Conservation (phyloP, 768 basidiomycete genomes). For the Leccinum ochraceum region DNA sequence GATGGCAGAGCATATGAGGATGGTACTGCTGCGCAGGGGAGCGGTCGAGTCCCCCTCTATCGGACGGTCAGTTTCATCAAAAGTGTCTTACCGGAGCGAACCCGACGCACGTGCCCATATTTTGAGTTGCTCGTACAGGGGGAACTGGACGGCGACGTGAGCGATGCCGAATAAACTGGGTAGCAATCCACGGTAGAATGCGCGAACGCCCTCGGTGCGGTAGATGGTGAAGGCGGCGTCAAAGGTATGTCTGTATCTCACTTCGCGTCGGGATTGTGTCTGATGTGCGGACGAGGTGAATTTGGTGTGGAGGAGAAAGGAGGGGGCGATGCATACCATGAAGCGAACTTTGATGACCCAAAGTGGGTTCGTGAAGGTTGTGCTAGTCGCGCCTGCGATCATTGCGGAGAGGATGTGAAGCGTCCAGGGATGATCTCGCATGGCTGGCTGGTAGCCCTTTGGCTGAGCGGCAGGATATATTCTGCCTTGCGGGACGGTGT, state of each 20-base stretch:
- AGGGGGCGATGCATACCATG: constrained; percentile 64
- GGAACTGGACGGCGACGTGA: constrained; percentile 98
- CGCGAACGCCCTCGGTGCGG: constrained; percentile 78
- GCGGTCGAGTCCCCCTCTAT: constrained; percentile 32
- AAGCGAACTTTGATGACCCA: constrained; percentile 99
- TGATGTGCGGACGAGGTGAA: constrained; percentile 33
- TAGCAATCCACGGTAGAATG: constrained; percentile 93
- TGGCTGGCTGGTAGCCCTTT: constrained; percentile 81
- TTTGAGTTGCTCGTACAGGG: constrained; percentile 93
- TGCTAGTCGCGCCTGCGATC: constrained; percentile 92
- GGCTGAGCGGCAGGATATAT: constrained; percentile 82
- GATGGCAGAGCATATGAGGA: constrained; percentile 87
- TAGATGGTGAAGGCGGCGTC: constrained; percentile 92
- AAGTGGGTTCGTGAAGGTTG: constrained; percentile 90
- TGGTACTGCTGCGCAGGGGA: constrained; percentile 45
- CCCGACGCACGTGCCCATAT: constrained; percentile 71
- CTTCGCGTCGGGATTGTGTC: constrained; percentile 83
- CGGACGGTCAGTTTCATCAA: constrained; percentile 3
- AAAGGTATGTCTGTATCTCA: constrained; percentile 82
- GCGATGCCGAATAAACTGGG: constrained; percentile 92
- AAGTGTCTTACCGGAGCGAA: constrained; percentile 6
- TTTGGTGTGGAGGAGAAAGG: constrained; percentile 1
- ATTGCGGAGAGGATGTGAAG: constrained; percentile 94
- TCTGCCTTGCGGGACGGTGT: constrained; percentile 38
- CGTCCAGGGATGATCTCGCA: constrained; percentile 82